Evolutionary conservation across 768 basidiomycete genomes (phyloP), one percentile per base, ranked within the genome.

Genomic region (Bullera alba): DNA sequence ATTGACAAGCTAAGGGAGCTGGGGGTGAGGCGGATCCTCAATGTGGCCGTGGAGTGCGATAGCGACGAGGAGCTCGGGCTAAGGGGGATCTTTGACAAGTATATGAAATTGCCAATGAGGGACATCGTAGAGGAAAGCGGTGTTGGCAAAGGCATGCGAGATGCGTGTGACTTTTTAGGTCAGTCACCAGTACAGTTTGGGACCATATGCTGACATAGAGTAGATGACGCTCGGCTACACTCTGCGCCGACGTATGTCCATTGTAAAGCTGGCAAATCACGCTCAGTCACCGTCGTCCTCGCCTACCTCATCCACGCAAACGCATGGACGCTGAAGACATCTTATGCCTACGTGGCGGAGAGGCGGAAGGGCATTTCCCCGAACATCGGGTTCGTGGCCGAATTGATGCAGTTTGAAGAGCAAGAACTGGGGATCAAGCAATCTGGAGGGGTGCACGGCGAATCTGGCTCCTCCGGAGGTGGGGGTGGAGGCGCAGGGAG

Each of bases 261-360:
- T 69, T 97, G 92, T 75, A 89, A 87, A 74, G 91, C 87, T 4
- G 93, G 92, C 4, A 95, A 91, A 76, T 91, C 88, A 2, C 83
- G 93, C 14, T 92, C 88, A 0, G 92, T 95, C 25, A 95, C 92
- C 0, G 90, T 91, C 12, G 92, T 95, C 34, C 89, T 97, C 77
- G 92, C 88, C 2, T 96, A 95, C 69, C 84, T 97, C 50, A 95
- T 97, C 57, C 92, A 95, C 62, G 87, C 91, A 8, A 91, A 95
- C 66, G 90, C 91, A 67, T 96, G 93, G 93, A 86, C 90, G 17
- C 80, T 96, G 35, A 85, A 88, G 27, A 81, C 82, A 30, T 89
- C 93, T 1, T 97, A 96, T 69, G 76, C 84, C 0, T 95, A 90
- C 66, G 92, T 97, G 22, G 79, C 88, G 34, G 92, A 92, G 61